Base-by-base conservation (phyloP, 352 stramenopile genomes). In the Phytophthora pluvialis region DNA sequence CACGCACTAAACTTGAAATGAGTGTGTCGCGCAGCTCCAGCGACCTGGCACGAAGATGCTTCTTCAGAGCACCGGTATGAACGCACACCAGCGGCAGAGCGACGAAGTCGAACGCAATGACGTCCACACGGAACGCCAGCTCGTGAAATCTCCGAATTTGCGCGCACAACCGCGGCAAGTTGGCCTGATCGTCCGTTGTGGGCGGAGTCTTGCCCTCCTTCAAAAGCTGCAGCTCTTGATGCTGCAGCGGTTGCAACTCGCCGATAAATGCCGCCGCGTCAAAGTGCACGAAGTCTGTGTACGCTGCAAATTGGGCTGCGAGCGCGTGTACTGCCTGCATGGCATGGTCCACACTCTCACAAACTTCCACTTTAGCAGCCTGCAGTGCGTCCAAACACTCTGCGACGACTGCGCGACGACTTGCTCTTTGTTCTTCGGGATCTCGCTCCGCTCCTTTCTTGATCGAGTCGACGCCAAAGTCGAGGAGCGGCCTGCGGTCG, bases 81-180 rank as follows among this genome's bases (percentile, higher is more conserved):
- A 97, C 83, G 38, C 81, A 92, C 50, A 96, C 86, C 8, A 97
- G 80, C 10, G 83, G 75, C 15, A 97, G 84, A n/a, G 85, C 65
- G 8, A 90, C 78, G 2, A 77, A 73, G 55, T 97, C 88, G 49
- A 87, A 95, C 3, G 78, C 75, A 18, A 94, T 84, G 3, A 70
- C 38, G 7, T 94, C 81, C 13, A 97, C 73, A 35, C 77, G 75
- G 13, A 77, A 69, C 6, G 76, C 77, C 1, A 95, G 70, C 25
- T 83, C 43, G 44, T 97, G 89, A 72, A 96, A 97, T 8, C 72
- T 66, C 3, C 85, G 81, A 35, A 97, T 94, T 38, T 94, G 73
- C 3, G 36, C 55, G 35, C 83, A 94, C 26, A 94, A 78, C 16
- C 74, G 73, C 0, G 52, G 63, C 10, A 91, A 59, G 46, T 80